Conservation (phyloP, 2,329 filamentous ascomycete genomes). For the Sclerotinia glacialis region DNA sequence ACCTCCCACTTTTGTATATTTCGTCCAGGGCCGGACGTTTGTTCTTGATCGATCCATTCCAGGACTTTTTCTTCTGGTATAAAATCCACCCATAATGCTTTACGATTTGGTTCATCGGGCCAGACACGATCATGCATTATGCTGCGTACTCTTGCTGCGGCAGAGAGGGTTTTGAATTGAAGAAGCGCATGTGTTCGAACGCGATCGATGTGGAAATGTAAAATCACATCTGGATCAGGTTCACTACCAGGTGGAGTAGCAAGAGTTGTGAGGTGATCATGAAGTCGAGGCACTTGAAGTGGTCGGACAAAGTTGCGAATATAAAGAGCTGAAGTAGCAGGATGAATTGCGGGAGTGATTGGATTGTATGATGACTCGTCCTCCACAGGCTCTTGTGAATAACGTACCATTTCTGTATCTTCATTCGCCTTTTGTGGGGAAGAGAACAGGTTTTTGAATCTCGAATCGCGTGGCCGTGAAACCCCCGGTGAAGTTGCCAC, state of each 20-base stretch:
- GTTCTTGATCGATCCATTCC: constrained; percentile 72
- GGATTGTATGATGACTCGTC: constrained; percentile 33
- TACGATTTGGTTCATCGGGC: constrained; percentile 83
- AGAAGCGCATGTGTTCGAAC: constrained; percentile 88
- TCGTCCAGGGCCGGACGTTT: constrained; percentile 44
- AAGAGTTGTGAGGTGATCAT: constrained; percentile 65
- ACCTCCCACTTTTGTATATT: constrained; percentile 65
- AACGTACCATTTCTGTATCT: constrained; percentile 24
- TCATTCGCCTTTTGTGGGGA: constrained; percentile 17
- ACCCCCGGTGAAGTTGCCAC: constrained; percentile 19
- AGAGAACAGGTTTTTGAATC: constrained; percentile 48
- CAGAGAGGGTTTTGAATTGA: constrained; percentile 63
- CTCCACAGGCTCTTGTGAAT: constrained; percentile 23
- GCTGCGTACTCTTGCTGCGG: constrained; percentile 73
- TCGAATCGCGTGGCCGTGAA: constrained; percentile 41
- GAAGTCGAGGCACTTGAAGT: constrained; percentile 65
- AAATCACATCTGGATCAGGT: constrained; percentile 55
- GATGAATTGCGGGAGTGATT: constrained; percentile 61
- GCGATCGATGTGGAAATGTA: constrained; percentile 73
- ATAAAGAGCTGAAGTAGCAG: constrained; percentile 75
- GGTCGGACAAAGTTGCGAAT: constrained; percentile 90
- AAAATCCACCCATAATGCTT: constrained; percentile 85
- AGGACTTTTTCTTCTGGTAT: constrained; percentile 71
- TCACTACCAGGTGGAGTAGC: constrained; percentile 57
- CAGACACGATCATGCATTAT: constrained; percentile 76